Evolutionary conservation across 2,329 filamentous ascomycete species (phyloP), one percentile per base, ranked within the genome.

Genomic region (Cytospora piceae): DNA sequence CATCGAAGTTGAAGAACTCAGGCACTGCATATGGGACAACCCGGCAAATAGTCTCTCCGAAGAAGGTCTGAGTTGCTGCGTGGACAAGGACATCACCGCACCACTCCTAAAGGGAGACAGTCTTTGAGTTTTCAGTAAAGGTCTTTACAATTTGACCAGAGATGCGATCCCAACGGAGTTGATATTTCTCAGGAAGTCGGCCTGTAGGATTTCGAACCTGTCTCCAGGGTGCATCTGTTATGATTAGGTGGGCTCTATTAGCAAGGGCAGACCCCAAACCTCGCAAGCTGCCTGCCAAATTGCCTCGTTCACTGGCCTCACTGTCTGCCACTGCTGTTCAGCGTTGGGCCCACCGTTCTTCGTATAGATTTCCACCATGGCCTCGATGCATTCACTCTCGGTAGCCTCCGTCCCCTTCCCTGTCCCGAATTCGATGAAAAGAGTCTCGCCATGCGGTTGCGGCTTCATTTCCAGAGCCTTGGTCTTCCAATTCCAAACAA

Each of bases 211-310:
- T 27, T 52, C 22, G 4, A 63, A 51, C 5, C 27, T 51, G 9
- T 63, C 42, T n/a, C 61, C 61, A 7, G 54, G 61, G 42, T 63
- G 61, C 61, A 63, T 58, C 22, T 63, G 61, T n/a, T n/a, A n/a
- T n/a, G n/a, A n/a, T n/a, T n/a, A n/a, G n/a, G 5, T 53, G 29
- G n/a, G 24, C 51, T 27, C 4, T 27, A 53, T n/a, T n/a, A 53
- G 24, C 4, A 17, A 17, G 29, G n/a, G 51, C 51, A 27, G 15
- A 27, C 51, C n/a, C n/a, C n/a, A 53, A 53, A 53, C 51, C 4
- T 17, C 8, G 27, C 24, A 9, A 53, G 51, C 51, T 27, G 51
- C n/a, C 8, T 53, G 4, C 51, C n/a, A 53, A 27, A 53, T 53
- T 3, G n/a, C 51, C n/a, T 9, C 15, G 3, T 53, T 4, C 8